phyloP scores from a whole-genome alignment of 495 filamentous ascomycete species.

The Tuber brumale region DNA sequence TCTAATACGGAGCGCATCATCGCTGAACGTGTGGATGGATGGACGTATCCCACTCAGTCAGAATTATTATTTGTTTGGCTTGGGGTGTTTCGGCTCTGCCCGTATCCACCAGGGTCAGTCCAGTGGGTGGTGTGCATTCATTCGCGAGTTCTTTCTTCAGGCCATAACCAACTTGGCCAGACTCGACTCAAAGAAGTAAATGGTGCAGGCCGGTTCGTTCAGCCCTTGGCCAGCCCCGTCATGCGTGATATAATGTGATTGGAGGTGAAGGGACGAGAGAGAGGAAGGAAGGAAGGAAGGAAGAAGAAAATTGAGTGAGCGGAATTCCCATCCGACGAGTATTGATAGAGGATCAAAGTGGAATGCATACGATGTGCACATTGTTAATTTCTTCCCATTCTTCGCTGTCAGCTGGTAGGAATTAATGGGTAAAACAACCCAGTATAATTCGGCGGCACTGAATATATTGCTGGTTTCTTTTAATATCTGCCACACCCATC shows the following conservation, averaged over 20 bases:
- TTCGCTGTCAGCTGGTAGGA: background rate
- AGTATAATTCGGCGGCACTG: background rate
- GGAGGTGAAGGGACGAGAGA: background rate
- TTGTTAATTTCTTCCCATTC: background rate
- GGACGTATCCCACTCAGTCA: background rate
- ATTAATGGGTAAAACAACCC: background rate
- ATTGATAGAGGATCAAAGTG: background rate
- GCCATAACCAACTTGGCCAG: too few species aligned
- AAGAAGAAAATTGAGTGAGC: background rate
- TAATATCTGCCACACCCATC: background rate
- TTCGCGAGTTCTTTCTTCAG: background rate
- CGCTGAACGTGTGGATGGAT: background rate
- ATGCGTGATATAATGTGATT: background rate
- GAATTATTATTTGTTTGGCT: background rate
- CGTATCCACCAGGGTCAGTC: background rate
- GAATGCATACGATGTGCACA: background rate
- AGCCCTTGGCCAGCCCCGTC: background rate
- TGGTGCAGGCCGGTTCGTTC: background rate
- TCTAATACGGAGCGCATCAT: background rate
- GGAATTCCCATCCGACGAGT: background rate
- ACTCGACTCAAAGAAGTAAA: background rate
- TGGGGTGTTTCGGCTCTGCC: background rate
- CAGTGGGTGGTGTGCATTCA: background rate
- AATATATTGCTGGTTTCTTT: background rate
- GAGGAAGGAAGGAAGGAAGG: background rate